Evolutionary conservation across 345 rosid species (phyloP), one percentile per base, ranked within the genome.

Genomic region (Clausena lansium): DNA sequence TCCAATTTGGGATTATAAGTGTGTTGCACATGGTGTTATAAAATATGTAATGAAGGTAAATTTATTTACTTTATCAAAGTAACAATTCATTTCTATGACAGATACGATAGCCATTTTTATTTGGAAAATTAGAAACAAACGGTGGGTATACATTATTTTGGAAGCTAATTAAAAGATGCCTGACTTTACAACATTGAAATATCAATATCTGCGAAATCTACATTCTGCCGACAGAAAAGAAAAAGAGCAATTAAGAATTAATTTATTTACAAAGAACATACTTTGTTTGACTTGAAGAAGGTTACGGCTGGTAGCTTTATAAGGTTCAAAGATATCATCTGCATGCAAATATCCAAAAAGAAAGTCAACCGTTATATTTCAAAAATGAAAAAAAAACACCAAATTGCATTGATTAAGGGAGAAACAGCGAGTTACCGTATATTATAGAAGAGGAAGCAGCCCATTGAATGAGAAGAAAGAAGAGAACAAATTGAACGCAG

Each of bases 271-370:
- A 72, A 47, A 68, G 41, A 55, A 66, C 87, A 67, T 81, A 91
- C 94, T 7, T 75, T 72, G 78, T 80, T 80, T 86, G 72, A 88
- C 84, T 83, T 93, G 98, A 70, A 93, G 96, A 73, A 93, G 98
- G 83, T 79, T 68, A 76, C 96, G 93, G 77, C 89, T 85, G 27
- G 84, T 60, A 36, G 75, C 45, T 81, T 77, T 84, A 64, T 81
- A 84, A 27, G 83, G 62, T 68, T 79, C 81, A 62, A 88, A 78
- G 67, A 77, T 77, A 80, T 84, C 83, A 85, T 87, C 98, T 93
- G 87, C 84, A 72, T 62, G 63, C 7, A 28, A 33, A 65, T 10
- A 66, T 77, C 32, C 7, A 52, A 19, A 50, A 36, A 24, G 15
- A 64, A 25, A 17, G 64, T 14, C 73, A 74, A 10, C 13, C 17